These are phyloP conservation scores for Kodamaea derodonti DNA, from an alignment of 1,139 yeast genomes.

Conservation along the genomic window DNA sequence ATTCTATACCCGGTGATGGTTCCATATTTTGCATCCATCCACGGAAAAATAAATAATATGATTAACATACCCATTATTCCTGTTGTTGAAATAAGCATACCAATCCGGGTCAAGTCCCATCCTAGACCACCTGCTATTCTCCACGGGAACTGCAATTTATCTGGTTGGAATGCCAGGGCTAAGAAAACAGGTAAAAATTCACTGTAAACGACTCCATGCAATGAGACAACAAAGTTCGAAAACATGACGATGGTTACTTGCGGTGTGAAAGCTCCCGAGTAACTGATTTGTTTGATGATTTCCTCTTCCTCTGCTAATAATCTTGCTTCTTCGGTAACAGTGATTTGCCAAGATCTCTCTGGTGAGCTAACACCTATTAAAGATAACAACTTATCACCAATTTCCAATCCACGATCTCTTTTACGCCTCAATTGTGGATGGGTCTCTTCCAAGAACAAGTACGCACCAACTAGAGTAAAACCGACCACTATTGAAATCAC, in stretches of 20 bases:
- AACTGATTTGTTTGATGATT: constrained; percentile 8
- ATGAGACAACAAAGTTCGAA: constrained; percentile 40
- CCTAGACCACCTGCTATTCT: constrained; percentile 49
- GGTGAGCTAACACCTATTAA: constrained; percentile 31
- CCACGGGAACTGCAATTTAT: constrained; percentile 43
- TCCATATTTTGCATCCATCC: constrained; percentile 47
- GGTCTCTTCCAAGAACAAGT: constrained; percentile 61
- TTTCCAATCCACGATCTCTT: constrained; percentile 48
- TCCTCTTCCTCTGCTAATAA: not conserved
- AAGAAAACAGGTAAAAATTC: constrained; percentile 61
- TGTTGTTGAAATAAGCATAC: constrained; percentile 50
- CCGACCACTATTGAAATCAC: constrained; percentile 45
- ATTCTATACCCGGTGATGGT: constrained; percentile 43
- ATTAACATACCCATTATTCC: constrained; percentile 55
- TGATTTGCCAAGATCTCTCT: constrained; percentile 30
- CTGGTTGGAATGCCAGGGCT: constrained; percentile 42
- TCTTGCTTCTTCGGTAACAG: not conserved
- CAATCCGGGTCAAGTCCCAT: constrained; percentile 34
- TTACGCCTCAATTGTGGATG: constrained; percentile 39
- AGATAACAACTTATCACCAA: constrained; percentile 45
- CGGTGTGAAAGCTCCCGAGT: constrained; percentile 27
- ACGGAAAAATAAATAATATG: constrained; percentile 51
- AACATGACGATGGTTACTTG: constrained; percentile 38
- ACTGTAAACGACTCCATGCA: constrained; percentile 48
- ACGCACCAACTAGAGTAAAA: constrained; percentile 36